Conservation (phyloP, 1,139 yeast species). For the Suhomyces taliae region DNA sequence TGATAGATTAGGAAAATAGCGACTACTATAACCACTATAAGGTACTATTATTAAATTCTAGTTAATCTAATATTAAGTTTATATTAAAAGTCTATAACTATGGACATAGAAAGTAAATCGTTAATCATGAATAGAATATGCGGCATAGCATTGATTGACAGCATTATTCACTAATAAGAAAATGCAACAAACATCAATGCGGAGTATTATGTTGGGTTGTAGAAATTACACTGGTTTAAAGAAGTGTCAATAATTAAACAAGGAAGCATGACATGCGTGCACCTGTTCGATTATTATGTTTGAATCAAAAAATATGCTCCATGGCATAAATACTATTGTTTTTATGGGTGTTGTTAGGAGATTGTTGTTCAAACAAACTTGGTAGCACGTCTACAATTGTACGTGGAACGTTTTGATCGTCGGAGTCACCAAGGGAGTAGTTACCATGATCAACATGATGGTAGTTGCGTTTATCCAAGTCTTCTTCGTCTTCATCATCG, state of each 20-base stretch:
- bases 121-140: slow-evolving; percentile 1
- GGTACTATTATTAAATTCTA: too few species aligned
- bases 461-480: slow-evolving; percentile 3
- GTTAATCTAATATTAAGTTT: background rate
- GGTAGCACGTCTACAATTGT: background rate
- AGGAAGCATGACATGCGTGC: too few species aligned
- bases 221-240: too few species aligned
- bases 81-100: background rate
- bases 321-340: slow-evolving; percentile 25
- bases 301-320: slow-evolving; percentile 20
- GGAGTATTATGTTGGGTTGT: too few species aligned
- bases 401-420: slow-evolving; percentile 3
- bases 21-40: too few species aligned
- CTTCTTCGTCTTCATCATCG: slow-evolving; percentile 29
- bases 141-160: background rate
- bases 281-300: background rate
- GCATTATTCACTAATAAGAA: too few species aligned
- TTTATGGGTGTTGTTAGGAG: slow-evolving; percentile 19
- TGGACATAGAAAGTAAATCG: background rate
- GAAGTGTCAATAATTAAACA: too few species aligned
- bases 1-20: too few species aligned
- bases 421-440: background rate
- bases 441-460: slow-evolving; percentile 4
- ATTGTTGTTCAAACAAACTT: slow-evolving; percentile 7
- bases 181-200: too few species aligned